Evolutionary conservation across 306 rosid species (phyloP).

Genomic region (Rubus idaeus): DNA sequence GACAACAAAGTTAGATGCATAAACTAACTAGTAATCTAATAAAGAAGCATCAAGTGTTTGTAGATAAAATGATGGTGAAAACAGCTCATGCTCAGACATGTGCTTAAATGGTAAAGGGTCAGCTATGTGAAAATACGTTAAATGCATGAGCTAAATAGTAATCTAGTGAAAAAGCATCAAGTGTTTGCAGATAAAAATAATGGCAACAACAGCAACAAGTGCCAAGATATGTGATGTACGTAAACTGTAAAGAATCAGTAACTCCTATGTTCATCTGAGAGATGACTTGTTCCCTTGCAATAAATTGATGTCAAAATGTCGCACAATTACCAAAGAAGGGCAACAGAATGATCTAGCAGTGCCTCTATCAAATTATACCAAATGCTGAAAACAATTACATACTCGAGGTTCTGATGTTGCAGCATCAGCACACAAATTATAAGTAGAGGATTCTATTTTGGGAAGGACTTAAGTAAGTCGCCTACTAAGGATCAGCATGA

Average conservation of each 20-base stretch:
- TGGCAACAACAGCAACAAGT: not conserved
- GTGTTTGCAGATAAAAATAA: not conserved
- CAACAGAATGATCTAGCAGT: slow-evolving; percentile 1
- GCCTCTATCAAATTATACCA: not conserved
- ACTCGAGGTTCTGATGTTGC: not conserved
- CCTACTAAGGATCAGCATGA: too few relatives aligned
- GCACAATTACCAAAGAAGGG: not conserved
- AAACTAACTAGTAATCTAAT: not conserved
- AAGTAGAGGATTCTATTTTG: not conserved
- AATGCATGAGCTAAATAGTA: not conserved
- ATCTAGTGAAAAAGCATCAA: not conserved
- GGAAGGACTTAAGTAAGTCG: too few relatives aligned
- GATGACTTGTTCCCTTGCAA: not conserved
- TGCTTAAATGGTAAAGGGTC: not conserved
- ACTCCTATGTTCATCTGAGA: not conserved
- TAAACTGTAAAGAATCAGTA: not conserved
- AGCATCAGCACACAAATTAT: not conserved
- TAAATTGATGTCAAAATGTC: not conserved
- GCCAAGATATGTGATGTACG: not conserved
- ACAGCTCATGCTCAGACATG: not conserved
- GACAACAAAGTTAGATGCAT: not conserved
- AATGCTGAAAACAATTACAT: not conserved
- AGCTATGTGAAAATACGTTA: not conserved
- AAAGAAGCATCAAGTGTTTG: not conserved
- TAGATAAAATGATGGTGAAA: not conserved